Percentiles rank a stretch among this genome's conserved stretches.
These are phyloP conservation scores for Mangifera indica DNA, from an alignment of 345 rosid species.

Conservation along the genomic window DNA sequence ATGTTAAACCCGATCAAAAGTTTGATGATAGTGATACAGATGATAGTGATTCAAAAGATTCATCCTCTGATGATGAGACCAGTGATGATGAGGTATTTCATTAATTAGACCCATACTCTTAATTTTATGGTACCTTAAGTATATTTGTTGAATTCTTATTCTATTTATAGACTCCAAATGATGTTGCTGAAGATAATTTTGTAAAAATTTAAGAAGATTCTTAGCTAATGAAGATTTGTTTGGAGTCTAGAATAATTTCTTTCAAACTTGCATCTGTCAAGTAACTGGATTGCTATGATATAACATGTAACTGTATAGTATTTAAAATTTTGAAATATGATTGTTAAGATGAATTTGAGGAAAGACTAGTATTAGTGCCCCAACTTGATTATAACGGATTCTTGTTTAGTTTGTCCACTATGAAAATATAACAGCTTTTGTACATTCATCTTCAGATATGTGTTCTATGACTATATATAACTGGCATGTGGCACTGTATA, in stretches of 20 bases:
- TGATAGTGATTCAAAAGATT: constrained; percentile 22
- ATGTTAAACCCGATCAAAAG: constrained; percentile 35
- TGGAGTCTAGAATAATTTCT: not conserved
- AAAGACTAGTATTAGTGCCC: not conserved
- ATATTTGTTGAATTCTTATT: not conserved
- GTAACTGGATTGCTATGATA: not conserved
- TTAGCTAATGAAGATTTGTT: not conserved
- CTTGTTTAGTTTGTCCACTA: not conserved
- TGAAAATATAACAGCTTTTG: not conserved
- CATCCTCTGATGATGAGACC: constrained; percentile 33
- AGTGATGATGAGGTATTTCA: constrained; percentile 42
- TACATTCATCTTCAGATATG: not conserved
- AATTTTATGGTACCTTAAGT: not conserved
- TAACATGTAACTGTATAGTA: not conserved
- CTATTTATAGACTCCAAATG: not conserved
- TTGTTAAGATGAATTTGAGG: no score
- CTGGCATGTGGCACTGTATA: not conserved
- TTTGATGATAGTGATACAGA: constrained; percentile 29
- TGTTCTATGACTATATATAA: not conserved
- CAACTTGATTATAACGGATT: not conserved
- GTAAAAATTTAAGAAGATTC: not conserved
- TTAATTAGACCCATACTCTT: not conserved
- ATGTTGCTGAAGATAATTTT: not conserved
- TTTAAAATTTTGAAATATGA: not conserved
- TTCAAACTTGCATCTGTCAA: not conserved